Evolutionary conservation across 805 yeast species (phyloP), one percentile per base, ranked within the genome.

Genomic region (Starmerella kuoi): DNA sequence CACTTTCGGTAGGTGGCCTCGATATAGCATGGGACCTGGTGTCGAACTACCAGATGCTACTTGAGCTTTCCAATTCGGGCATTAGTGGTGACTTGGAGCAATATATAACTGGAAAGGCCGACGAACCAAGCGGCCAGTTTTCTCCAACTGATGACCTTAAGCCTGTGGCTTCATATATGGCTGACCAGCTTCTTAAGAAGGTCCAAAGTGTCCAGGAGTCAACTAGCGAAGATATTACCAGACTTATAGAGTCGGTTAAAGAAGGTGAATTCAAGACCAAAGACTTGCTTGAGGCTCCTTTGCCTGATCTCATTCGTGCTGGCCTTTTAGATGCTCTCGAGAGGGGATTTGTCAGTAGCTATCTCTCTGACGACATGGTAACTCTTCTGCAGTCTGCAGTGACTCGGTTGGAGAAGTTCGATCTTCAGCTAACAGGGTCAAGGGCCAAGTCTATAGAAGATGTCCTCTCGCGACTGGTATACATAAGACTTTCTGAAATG

Each of bases 11-110:
- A 1, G 52, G 53, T 1, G 55, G 48, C 4, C 38, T 50, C 9
- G 53, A 50, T n/a, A 31, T 50, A 3, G 41, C 48, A 5, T 46
- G 41, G 41, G 55, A 50, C 21, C 36, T 53, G 15, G 35, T 44
- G 7, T 9, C 26, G 4, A 37, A 43, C 19, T 28, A 36, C 3
- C 33, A 33, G 21, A n/a, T 23, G 12, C 23, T 41, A 5, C 20
- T 21, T 1, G 42, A 40, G 17, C 35, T 50, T 3, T 37, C 35
- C 9, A 34, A 24, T 3, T 41, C 45, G 4, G 51, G 50, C 3
- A 27, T 50, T 9, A 33, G 25, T 4, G 37, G 40, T 2, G 50
- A 48, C 24, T 38, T 45, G 15, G 43, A 33, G 35, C 33, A 12
- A 8, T 39, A 34, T 14, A 32, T 21, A 22, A 17, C 20, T 12